phyloP scores from a whole-genome alignment of 2,329 filamentous ascomycete genomes.

The Exserohilum turcica region DNA sequence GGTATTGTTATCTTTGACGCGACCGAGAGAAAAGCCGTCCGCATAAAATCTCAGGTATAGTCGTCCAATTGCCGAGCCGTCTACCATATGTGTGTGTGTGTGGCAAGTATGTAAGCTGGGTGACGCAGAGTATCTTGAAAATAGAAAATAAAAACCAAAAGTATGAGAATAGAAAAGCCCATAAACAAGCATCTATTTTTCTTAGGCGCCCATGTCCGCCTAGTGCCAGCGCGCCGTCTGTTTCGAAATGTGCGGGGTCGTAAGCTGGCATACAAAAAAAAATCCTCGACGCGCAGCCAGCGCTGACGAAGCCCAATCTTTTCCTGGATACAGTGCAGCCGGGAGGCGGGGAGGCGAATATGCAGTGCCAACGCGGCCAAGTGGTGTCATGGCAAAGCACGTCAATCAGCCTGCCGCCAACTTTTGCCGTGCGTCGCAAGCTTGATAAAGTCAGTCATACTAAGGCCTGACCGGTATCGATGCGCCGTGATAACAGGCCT shows the following conservation, averaged over 20 bases:
- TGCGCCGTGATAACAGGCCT: constrained; percentile 11
- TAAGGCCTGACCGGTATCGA: constrained; percentile 7
- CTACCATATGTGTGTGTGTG: neutral
- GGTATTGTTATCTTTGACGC: neutral
- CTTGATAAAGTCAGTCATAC: constrained; percentile 4
- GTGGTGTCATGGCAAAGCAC: constrained; percentile 1
- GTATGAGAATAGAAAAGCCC: neutral
- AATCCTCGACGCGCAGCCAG: neutral
- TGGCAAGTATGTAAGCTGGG: neutral
- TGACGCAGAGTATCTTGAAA: neutral
- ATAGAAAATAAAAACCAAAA: neutral
- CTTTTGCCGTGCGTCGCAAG: constrained; percentile 4
- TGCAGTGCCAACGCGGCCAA: neutral
- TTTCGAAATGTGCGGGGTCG: constrained; percentile 11
- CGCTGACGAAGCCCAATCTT: constrained; percentile 6
- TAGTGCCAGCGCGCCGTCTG: neutral
- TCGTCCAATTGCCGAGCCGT: neutral
- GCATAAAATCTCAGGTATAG: neutral
- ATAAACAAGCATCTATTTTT: neutral
- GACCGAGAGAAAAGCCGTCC: constrained; percentile 3
- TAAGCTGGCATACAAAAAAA: constrained; percentile 7
- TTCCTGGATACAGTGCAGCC: constrained; percentile 1
- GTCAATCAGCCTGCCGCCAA: neutral
- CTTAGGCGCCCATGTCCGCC: neutral
- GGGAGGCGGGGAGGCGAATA: constrained; percentile 13